Base-by-base conservation (phyloP, 352 stramenopile species). In the Phytopythium vexans region DNA sequence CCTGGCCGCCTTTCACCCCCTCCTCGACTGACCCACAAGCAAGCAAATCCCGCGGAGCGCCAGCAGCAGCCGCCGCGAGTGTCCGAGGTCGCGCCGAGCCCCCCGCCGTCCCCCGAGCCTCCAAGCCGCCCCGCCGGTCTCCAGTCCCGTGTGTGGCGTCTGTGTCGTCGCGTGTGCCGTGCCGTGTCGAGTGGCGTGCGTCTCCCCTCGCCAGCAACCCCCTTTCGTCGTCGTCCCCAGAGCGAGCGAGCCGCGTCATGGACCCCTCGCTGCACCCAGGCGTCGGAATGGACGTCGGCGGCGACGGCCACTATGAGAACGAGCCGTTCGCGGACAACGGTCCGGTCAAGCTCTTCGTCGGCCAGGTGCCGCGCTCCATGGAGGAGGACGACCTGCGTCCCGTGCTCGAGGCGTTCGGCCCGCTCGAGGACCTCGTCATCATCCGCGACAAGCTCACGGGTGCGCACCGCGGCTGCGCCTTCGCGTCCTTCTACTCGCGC, bases 401-500 rank as follows among this genome's bases (percentile, higher is more conserved):
- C 15, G 77, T 96, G 37, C 87, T 97, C 42, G 85, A 95, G 48
- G 83, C 81, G 16, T 96, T 89, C 54, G 89, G 89, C 0, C 68
- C 74, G 42, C 66, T 97, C 3, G 82, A 92, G 46, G 87, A 96
- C 56, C 68, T 97, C 37, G 80, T 89, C 43, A 88, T 97, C 69
- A 97, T 97, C 66, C 74, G 89, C n/a, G 89, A 97, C 70, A 95
- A 94, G 66, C 72, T 93, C 62, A 96, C 83, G 32, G 82, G 82
- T 33, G 69, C 82, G 33, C 86, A 95, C 62, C 78, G 87, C 45
- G 88, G 89, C 54, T 97, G 89, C 54, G 89, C 89, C 3, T 97
- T 97, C 56, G 76, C 90, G 21, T 96, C 86, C 15, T 97, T 91
- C 66, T 89, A 77, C 60, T 64, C 77, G 46, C 75, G 70, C 39